Base-by-base conservation (phyloP, 805 yeast species). In the Saccharomycopsis lassenensis region DNA sequence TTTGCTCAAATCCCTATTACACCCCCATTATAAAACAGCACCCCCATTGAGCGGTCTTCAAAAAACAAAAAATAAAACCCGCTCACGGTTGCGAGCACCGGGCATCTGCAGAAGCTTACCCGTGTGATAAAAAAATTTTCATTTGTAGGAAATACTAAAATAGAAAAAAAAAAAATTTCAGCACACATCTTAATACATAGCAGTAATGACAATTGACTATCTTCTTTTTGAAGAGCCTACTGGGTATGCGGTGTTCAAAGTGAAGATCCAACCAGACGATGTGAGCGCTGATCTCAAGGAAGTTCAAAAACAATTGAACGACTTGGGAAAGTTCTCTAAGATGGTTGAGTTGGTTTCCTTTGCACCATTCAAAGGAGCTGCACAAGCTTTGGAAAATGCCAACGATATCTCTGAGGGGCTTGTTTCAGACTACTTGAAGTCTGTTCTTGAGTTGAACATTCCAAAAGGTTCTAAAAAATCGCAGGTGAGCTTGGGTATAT, bases 351-450 rank as follows among this genome's bases (percentile, higher is more conserved):
- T 91, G 39, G 93, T 84, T 19, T 82, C 95, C 11, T 91, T 91
- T 63, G 94, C 95, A 43, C 98, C 98, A 34, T 91, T 91, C 73
- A 87, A 91, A 63, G 96, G 96, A 54, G 98, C 98, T 44, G 97
- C 98, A 36, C 97, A 91, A 63, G 98, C 98, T 43, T 74, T 91
- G 54, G 97, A 89, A 63, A 91, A 91, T 57, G 96, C 97, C 50
- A 91, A 91, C 57, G 97, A 91, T 57, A 81, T 91, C 51, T 83
- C 95, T 48, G 98, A 91, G 65, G 98, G 98, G 55, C 71, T 87
- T 51, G 94, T 89, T 39, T 80, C 87, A 41, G 97, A 91, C 51
- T 83, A 82, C 63, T 73, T 91, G 63, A 85, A 84, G 60, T 74
- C 93, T 26, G 71, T 91, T 39, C 65, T 91, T 49, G 97, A 89